Evolutionary conservation across 1,139 yeast genomes (phyloP).

Genomic region (Kurtzmaniella quercitrusa): DNA sequence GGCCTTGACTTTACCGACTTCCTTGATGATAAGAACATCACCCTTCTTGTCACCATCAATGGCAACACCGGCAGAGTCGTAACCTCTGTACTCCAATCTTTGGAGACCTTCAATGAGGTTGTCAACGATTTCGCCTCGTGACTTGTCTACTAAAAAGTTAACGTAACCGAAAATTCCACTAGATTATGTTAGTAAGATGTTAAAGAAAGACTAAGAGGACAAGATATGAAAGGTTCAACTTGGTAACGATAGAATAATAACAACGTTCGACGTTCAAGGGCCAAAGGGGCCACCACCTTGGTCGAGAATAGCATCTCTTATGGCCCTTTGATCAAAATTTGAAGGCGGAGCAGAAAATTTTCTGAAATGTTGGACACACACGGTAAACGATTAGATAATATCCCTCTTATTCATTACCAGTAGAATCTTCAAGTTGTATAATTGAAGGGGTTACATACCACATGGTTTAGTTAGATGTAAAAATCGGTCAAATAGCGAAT

Average conservation of each 20-base stretch:
- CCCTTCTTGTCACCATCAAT: conserved; percentile 78
- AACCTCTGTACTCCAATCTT: conserved; percentile 95
- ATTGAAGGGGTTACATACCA: background rate
- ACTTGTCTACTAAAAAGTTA: conserved; percentile 86
- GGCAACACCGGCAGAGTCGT: conserved; percentile 96
- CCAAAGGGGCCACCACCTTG: too few relatives aligned
- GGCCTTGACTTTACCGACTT: conserved; percentile 87
- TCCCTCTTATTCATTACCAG: too few relatives aligned
- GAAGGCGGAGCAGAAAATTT: background rate
- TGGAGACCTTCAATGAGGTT: conserved; percentile 88
- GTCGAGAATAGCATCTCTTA: background rate
- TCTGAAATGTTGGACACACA: background rate
- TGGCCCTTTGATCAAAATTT: background rate
- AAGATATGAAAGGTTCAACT: too few relatives aligned
- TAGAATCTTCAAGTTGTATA: too few relatives aligned
- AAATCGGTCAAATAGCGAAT: background rate
- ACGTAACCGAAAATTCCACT: conserved; percentile 99
- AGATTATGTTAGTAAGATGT: conserved; percentile 14
- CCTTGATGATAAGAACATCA: conserved; percentile 68
- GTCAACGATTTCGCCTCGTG: conserved; percentile 89
- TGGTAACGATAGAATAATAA: too few relatives aligned
- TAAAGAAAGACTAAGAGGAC: too few relatives aligned
- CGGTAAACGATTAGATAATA: too few relatives aligned
- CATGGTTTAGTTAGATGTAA: background rate
- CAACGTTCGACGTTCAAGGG: too few relatives aligned